Conservation (phyloP, 768 basidiomycete genomes). For the Rhodotorula babjevae region DNA sequence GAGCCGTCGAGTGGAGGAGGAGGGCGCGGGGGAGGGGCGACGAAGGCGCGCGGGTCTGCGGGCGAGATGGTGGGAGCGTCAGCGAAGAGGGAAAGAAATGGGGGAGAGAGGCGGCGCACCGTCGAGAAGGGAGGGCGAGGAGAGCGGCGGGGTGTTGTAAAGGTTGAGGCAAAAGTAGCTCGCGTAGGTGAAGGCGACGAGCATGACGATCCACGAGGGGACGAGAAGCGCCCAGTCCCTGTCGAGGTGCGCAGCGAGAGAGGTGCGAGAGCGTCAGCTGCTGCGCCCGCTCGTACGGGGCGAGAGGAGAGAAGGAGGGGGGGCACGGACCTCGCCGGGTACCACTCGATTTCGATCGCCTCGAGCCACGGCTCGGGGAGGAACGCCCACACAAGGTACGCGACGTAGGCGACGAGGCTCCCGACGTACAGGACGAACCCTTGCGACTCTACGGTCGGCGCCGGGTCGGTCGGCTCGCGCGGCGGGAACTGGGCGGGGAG, state of each 20-base stretch:
- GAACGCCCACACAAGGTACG: constrained; percentile 73
- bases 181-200: constrained; percentile 69
- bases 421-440: constrained; percentile 58
- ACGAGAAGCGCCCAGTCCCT: constrained; percentile 84
- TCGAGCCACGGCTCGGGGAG: constrained; percentile 67
- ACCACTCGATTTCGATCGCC: constrained; percentile 70
- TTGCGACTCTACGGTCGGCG: constrained; percentile 33
- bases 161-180: constrained; percentile 72
- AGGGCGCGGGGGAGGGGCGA: neutral
- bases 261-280: neutral
- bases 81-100: neutral
- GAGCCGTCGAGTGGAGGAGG: neutral
- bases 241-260: neutral
- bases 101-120: neutral
- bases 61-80: too few species aligned
- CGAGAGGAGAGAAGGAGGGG: too few species aligned
- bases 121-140: constrained; percentile 25
- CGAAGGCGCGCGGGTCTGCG: constrained; percentile 1
- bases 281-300: neutral
- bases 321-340: constrained; percentile 65
- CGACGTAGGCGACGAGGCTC: constrained; percentile 79
- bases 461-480: constrained; percentile 29
- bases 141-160: constrained; percentile 63
- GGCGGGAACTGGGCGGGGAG: constrained; percentile 38
- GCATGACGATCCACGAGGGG: constrained; percentile 69